These are phyloP conservation scores for Haematococcus sp. DNA, from an alignment of 139 green algal genomes.

Conservation along the genomic window DNA sequence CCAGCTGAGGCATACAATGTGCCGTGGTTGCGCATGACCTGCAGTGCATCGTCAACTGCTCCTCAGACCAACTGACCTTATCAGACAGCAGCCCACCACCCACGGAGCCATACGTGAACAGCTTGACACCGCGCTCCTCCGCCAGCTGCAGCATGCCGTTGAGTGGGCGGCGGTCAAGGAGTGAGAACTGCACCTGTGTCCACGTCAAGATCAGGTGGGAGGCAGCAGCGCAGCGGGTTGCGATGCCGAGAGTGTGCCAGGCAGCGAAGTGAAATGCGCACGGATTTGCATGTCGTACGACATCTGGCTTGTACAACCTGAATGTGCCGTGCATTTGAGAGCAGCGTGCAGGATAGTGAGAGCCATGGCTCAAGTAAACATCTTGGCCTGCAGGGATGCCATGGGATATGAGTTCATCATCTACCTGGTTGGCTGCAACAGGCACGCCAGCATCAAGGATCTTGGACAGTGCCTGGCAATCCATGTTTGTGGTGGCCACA, in stretches of 20 bases:
- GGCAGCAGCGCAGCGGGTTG: neutral
- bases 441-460: constrained; percentile 61
- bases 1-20: no score
- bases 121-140: constrained; percentile 32
- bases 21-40: neutral
- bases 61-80: neutral
- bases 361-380: no score
- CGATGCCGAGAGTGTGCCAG: neutral
- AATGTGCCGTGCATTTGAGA: no score
- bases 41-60: no score
- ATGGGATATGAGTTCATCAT: no score
- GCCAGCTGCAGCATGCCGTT: constrained; percentile 56
- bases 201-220: neutral
- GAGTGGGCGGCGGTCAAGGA: constrained; percentile 65
- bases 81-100: constrained; percentile 53
- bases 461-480: constrained; percentile 42
- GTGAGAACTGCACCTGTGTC: constrained; percentile 70
- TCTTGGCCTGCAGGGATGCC: no score
- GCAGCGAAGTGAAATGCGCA: neutral
- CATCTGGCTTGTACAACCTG: no score
- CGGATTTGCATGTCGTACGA: no score
- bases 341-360: no score
- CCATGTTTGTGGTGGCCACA: constrained; percentile 72
- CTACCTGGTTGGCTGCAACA: constrained; percentile 53
- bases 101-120: constrained; percentile 54